Evolutionary conservation across 2,329 filamentous ascomycete genomes (phyloP).

Genomic region (Rhynchosporium graminicola): DNA sequence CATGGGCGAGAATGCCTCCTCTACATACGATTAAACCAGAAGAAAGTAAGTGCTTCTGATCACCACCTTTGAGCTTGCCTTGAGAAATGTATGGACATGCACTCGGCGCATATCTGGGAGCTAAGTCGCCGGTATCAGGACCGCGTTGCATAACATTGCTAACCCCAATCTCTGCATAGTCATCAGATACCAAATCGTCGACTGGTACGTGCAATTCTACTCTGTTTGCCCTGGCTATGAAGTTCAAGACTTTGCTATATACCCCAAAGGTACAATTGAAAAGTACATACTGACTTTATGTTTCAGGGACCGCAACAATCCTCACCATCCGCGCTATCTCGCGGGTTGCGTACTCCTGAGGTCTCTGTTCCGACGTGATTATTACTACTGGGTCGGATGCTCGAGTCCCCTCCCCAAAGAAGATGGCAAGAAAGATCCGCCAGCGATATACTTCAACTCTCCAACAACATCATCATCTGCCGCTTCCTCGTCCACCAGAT

Average conservation of each 20-base stretch:
- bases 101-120: too few relatives aligned
- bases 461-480: background rate
- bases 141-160: background rate
- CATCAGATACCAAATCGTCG: conserved; percentile 1
- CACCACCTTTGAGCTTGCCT: background rate
- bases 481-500: background rate
- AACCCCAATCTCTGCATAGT: background rate
- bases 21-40: conserved; percentile 1
- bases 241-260: background rate
- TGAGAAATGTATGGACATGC: background rate
- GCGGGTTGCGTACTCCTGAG: background rate
- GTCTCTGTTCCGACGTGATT: background rate
- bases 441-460: background rate
- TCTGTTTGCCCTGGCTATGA: background rate
- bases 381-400: conserved; percentile 15
- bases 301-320: conserved; percentile 3
- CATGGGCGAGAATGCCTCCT: conserved; percentile 1
- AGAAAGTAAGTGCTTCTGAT: background rate
- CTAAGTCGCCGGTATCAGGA: too few relatives aligned
- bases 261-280: background rate
- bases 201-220: background rate
- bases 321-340: conserved; percentile 10
- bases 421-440: background rate
- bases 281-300: background rate
- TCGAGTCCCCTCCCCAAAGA: conserved; percentile 9